phyloP scores from a whole-genome alignment of 805 yeast genomes.

The Danielozyma ontarioensis region DNA sequence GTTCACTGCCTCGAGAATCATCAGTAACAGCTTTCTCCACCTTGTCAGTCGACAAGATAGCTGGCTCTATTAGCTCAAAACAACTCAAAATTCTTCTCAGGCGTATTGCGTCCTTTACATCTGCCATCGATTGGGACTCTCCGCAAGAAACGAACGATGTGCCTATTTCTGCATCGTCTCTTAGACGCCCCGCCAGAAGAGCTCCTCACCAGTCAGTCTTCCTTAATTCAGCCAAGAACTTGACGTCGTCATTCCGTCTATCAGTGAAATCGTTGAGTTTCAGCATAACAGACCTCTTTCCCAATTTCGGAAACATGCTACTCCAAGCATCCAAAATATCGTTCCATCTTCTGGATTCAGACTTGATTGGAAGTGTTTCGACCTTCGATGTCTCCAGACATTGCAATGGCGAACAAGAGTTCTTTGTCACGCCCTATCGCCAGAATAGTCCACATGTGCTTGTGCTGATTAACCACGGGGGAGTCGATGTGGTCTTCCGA shows the following conservation, averaged over 20 bases:
- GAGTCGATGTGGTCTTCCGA: conserved; percentile 39
- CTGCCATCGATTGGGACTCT: no score
- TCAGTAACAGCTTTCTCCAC: conserved; percentile 10
- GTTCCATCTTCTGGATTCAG: no score
- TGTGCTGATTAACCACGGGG: background rate
- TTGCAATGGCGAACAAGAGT: no score
- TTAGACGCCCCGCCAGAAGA: background rate
- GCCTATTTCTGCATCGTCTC: background rate
- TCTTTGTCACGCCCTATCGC: background rate
- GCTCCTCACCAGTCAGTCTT: no score
- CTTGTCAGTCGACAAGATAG: conserved; percentile 11
- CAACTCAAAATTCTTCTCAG: conserved; percentile 6
- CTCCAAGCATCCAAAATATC: background rate
- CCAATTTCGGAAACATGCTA: conserved; percentile 22
- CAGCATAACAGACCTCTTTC: conserved; percentile 10
- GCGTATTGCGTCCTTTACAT: conserved; percentile 6
- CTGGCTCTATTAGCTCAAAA: conserved; percentile 6
- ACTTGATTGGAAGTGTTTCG: no score
- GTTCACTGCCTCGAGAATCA: conserved; percentile 14
- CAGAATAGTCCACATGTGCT: background rate
- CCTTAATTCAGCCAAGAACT: background rate
- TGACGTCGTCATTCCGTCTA: background rate
- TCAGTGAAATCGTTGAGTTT: conserved; percentile 2
- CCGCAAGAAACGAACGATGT: no score
- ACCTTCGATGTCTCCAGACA: no score